Base-by-base conservation (phyloP, 495 filamentous ascomycete species). In the Pyrenopolyporus hunteri region DNA sequence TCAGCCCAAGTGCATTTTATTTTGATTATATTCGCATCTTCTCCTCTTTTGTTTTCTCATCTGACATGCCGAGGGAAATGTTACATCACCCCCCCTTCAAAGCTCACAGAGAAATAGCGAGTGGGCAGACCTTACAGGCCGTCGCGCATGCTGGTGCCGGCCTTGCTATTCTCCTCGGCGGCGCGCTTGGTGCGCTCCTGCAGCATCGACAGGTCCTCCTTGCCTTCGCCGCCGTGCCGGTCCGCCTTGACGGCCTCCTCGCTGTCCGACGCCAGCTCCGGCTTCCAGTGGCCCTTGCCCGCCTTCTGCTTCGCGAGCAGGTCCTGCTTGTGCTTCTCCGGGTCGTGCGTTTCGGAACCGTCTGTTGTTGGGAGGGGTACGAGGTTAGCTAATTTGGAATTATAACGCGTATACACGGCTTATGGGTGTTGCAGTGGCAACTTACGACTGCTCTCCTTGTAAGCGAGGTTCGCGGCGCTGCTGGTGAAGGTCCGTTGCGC, bases 231-330 rank as follows among this genome's bases (percentile, higher is more conserved):
- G 33, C 39, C 45, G 40, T 49, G 51, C 0, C 77, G 73, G 63
- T 83, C 79, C 7, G 78, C 79, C 76, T 78, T 78, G 60, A 97
- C 85, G 67, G 85, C 85, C 60, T 87, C 86, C 80, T 97, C 92
- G 66, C 87, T 91, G 70, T 90, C 83, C 56, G 85, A 89, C 4
- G 90, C 89, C 50, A 97, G 74, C 69, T 90, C 87, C 14, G 85
- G 77, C 73, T 89, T 89, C 92, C 92, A 96, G 63, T 91, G 82
- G 9, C 79, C 89, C 73, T 88, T 86, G 16, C 92, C 92, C 9
- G 84, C 76, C 76, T 89, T 89, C 47, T 85, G 80, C 76, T 87
- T 86, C 67, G 80, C 74, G 50, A 96, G 59, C 29, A 83, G 81
- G 43, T 91, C 84, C 40, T 90, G 74, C 78, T 95, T 96, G 65